Conservation (phyloP, 108 stramenopile species). For the Pseudonitzschia pungens region DNA sequence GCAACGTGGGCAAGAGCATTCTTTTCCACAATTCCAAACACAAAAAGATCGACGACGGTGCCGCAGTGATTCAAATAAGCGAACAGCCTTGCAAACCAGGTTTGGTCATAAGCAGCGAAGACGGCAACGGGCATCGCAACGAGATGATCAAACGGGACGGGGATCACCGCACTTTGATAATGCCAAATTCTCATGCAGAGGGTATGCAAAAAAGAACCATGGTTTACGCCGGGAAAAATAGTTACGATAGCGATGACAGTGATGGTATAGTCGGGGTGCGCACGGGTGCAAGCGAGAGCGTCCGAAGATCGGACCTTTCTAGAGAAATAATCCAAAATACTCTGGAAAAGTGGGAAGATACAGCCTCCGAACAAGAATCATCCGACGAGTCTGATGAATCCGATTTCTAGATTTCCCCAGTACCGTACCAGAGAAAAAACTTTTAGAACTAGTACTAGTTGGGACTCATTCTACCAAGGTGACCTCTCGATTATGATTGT, state of each 20-base stretch:
- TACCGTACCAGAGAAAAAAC: too few relatives aligned
- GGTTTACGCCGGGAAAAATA: conserved; percentile 1
- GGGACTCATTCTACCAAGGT: too few relatives aligned
- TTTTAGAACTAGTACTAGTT: background rate
- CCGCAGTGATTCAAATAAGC: background rate
- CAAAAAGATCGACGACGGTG: background rate
- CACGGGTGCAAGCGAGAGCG: background rate
- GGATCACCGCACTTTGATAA: conserved; percentile 13
- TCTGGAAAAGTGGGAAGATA: conserved; percentile 4
- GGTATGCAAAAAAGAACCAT: background rate
- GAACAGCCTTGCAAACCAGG: background rate
- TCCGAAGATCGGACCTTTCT: background rate
- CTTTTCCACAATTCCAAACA: conserved; percentile 2
- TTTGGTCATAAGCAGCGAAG: conserved; percentile 1
- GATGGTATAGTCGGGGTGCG: background rate
- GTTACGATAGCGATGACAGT: background rate
- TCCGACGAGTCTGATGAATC: background rate
- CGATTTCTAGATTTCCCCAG: background rate
- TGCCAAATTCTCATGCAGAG: background rate
- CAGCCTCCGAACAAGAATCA: conserved; percentile 6
- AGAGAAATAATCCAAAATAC: background rate
- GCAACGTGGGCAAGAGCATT: background rate
- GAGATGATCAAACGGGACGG: background rate
- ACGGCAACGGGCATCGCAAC: background rate
- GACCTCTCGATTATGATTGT: background rate